Conservation (phyloP, 768 basidiomycete species). For the Mrakia frigida region DNA sequence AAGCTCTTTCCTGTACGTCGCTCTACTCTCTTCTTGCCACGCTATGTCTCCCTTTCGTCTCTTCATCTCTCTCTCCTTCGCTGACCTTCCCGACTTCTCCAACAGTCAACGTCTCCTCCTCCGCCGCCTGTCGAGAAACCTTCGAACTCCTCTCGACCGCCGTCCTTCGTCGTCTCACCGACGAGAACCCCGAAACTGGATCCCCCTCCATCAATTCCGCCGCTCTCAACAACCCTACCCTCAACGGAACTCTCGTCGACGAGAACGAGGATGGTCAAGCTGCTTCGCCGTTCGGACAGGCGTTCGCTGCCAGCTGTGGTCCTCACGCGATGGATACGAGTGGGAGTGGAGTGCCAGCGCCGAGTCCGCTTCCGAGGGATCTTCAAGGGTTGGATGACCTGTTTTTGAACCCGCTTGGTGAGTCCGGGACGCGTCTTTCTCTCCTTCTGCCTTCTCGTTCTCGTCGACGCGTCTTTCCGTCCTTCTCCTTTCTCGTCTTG, state of each 20-base stretch:
- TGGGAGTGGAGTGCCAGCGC: neutral
- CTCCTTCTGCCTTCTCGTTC: neutral
- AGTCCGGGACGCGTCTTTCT: neutral
- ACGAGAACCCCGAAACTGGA: slow-evolving; percentile 26
- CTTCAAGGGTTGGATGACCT: slow-evolving; percentile 44
- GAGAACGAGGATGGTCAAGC: neutral
- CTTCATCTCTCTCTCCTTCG: slow-evolving; percentile 36
- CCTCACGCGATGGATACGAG: neutral
- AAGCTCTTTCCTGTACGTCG: slow-evolving; percentile 44
- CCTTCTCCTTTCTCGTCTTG: neutral
- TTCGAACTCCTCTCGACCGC: slow-evolving; percentile 37
- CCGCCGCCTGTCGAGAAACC: slow-evolving; percentile 35
- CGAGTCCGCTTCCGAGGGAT: slow-evolving; percentile 40
- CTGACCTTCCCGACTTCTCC: slow-evolving; percentile 35
- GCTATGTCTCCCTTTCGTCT: slow-evolving; percentile 39
- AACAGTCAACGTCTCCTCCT: slow-evolving; percentile 36
- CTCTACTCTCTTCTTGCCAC: slow-evolving; percentile 38
- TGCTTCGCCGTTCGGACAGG: slow-evolving; percentile 6
- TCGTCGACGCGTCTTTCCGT: no score
- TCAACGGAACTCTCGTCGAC: slow-evolving; percentile 5
- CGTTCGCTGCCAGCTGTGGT: neutral
- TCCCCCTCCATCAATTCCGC: neutral
- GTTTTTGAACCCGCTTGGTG: slow-evolving; percentile 41
- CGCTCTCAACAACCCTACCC: neutral
- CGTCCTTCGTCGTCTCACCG: slow-evolving; percentile 34